Conservation (phyloP, 140 eudicot genomes). For the Ambrosia hybrid region DNA sequence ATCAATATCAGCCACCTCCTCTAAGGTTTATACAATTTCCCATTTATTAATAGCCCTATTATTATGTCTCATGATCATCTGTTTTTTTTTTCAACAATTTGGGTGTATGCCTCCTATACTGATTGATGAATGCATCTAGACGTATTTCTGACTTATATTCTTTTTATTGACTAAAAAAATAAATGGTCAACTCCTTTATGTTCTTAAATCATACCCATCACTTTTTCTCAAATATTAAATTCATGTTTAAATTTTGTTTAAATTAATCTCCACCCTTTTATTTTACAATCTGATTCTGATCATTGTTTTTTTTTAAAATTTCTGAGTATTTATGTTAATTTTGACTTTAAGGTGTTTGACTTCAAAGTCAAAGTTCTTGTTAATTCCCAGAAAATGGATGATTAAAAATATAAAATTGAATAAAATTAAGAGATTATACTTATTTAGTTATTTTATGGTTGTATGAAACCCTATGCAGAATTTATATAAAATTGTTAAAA, state of each 20-base stretch:
- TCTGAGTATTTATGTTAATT: not conserved
- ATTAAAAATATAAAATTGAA: not conserved
- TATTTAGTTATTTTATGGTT: not conserved
- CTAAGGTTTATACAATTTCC: slow-evolving; percentile 26
- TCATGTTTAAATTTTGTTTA: slow-evolving; percentile 10
- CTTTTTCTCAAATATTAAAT: not conserved
- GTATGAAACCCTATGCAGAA: not conserved
- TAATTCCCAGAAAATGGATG: not conserved
- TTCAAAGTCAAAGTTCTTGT: not conserved
- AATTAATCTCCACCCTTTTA: slow-evolving; percentile 4
- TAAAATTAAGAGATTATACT: not conserved
- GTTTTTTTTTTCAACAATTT: not conserved
- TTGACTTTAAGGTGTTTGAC: not conserved
- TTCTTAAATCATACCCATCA: slow-evolving; percentile 13
- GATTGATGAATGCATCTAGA: slow-evolving; percentile 12
- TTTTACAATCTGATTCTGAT: not conserved
- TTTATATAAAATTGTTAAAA: not conserved
- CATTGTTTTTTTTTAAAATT: not conserved
- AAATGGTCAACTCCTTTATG: slow-evolving; percentile 10
- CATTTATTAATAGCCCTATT: not conserved
- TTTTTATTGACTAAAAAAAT: not conserved
- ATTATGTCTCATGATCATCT: not conserved
- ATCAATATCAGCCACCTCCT: slow-evolving; percentile 17
- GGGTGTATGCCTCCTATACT: not conserved
- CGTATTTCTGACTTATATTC: slow-evolving; percentile 16